Percentiles rank a stretch among this genome's conserved stretches.
Evolutionary conservation across 768 basidiomycete species (phyloP).

Genomic region (Cystobasidium ongulense): DNA sequence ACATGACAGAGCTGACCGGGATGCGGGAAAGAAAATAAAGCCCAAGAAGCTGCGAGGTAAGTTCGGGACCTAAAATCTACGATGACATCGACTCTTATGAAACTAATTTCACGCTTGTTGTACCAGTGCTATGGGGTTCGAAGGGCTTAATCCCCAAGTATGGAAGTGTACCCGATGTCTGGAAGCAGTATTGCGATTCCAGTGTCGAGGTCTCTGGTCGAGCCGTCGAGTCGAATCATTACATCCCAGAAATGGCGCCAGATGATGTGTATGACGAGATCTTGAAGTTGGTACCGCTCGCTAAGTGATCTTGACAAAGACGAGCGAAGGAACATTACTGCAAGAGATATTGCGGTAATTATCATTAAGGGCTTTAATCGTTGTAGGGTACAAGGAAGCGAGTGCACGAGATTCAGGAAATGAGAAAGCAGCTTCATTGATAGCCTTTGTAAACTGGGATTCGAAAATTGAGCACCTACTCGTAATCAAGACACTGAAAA

Average conservation of each 20-base stretch:
- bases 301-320: too few species aligned
- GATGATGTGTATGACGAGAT: slow-evolving; percentile 26
- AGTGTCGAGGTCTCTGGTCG: slow-evolving; percentile 11
- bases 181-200: neutral
- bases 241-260: slow-evolving; percentile 9
- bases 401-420: too few species aligned
- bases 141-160: slow-evolving; percentile 27
- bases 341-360: too few species aligned
- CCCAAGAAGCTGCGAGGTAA: neutral
- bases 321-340: too few species aligned
- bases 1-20: slow-evolving; percentile 40
- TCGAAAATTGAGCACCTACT: too few species aligned
- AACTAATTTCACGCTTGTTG: neutral
- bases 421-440: too few species aligned
- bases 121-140: slow-evolving; percentile 18
- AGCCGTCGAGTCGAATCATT: slow-evolving; percentile 18
- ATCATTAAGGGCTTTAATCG: too few species aligned
- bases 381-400: too few species aligned
- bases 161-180: slow-evolving; percentile 21
- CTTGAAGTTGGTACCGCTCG: neutral
- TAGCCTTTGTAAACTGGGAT: too few species aligned
- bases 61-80: neutral
- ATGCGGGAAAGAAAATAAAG: slow-evolving; percentile 26
- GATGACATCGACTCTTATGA: neutral
- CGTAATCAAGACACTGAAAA: neutral